Evolutionary conservation across 352 stramenopile genomes (phyloP).

Genomic region (Peronospora farinosa): DNA sequence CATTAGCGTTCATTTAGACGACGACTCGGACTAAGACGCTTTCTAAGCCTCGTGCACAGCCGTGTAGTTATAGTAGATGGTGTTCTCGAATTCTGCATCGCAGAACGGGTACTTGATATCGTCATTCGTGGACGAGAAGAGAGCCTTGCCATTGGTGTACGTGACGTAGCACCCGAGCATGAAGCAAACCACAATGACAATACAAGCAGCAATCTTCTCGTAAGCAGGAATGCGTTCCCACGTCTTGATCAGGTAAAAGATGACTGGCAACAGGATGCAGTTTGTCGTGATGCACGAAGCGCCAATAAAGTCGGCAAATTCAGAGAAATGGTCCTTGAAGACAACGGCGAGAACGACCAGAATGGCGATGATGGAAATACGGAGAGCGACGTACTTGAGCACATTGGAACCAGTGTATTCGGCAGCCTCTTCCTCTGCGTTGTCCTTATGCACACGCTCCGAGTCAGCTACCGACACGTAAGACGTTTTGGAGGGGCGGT

Average conservation of each 20-base stretch:
- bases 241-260: conserved; percentile 60
- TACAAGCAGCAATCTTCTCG: conserved; percentile 20
- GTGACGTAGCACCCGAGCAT: conserved; percentile 27
- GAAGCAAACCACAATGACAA: conserved; percentile 25
- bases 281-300: conserved; percentile 48
- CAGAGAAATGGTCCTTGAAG: conserved; percentile 51
- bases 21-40: too few species aligned
- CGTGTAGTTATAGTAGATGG: conserved; percentile 48
- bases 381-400: conserved; percentile 29
- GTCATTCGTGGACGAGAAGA: conserved; percentile 30
- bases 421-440: conserved; percentile 30
- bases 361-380: conserved; percentile 30
- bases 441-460: conserved; percentile 29
- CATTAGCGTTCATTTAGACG: too few species aligned
- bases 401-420: conserved; percentile 31
- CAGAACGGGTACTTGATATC: conserved; percentile 48
- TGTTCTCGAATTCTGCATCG: conserved; percentile 37
- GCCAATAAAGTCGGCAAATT: conserved; percentile 54
- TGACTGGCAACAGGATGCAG: conserved; percentile 54
- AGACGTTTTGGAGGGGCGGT: conserved; percentile 35
- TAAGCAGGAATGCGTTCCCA: conserved; percentile 33
- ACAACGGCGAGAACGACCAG: conserved; percentile 33
- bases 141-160: conserved; percentile 38
- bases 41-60: background rate
- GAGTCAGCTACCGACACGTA: conserved; percentile 41